Evolutionary conservation across 495 filamentous ascomycete genomes (phyloP), one percentile per base, ranked within the genome.

Genomic region (Talaromyces ruber): DNA sequence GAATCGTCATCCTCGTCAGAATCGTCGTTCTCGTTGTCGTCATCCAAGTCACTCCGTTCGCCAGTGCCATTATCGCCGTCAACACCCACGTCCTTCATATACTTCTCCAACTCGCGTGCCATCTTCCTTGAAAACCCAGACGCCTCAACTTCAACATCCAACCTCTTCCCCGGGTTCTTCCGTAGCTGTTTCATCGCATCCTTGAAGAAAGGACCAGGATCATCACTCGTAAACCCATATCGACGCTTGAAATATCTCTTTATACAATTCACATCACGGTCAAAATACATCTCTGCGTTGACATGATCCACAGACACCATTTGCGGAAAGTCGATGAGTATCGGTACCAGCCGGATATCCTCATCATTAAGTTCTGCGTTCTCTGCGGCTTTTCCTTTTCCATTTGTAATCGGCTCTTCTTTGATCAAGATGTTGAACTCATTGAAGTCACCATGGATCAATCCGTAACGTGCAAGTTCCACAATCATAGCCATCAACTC

Each of bases 401-500:
- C 73, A 21, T 77, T 74, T 1, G 76, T 68, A 22, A 76, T 67
- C 34, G 74, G 72, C 32, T 84, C 81, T 67, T 96, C 92, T 65
- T 92, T 86, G 72, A 98, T 86, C 21, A 99, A 80, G 62, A 99
- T 91, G 69, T 99, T 99, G 80, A 99, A 99, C 76, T 98, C 95
- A 77, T 99, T 99, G 78, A 96, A 98, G 71, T 99, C 94, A 65
- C 94, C 95, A 72, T 99, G 94, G 59, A 99, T 98, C 61, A 99
- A 76, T 7, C 94, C 95, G 67, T 88, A 86, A 29, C 82, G 80
- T n/a, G 94, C 94, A 25, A 99, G 81, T 56, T 84, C 79, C 50
- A 99, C 71, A 63, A 97, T 91, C 63, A 97, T 84, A 59, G 86
- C 82, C 72, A 99, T 95, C 59, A 99, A 77, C 58, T 96, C 88